Conservation (phyloP, 257 asterid species). For the Fraxinus cuspidata region DNA sequence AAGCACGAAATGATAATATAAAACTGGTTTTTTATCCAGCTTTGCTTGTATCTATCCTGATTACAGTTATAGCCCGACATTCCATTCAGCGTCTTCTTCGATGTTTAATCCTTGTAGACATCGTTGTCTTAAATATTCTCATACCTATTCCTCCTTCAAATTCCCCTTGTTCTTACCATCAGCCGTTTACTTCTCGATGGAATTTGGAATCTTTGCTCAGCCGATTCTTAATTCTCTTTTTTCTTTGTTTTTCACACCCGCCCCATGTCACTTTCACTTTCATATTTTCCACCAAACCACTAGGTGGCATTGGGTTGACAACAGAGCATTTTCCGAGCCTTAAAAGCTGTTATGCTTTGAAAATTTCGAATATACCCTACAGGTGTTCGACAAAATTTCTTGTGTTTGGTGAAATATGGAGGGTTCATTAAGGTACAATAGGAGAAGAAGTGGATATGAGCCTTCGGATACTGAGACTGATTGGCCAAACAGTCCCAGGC, state of each 20-base stretch:
- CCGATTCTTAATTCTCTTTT: neutral
- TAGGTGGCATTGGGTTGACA: neutral
- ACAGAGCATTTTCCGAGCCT: neutral
- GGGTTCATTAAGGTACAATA: slow-evolving; percentile 23
- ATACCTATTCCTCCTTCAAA: neutral
- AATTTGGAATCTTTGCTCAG: neutral
- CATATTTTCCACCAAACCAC: neutral
- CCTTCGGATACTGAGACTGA: slow-evolving; percentile 69
- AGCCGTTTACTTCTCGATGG: neutral
- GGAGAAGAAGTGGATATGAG: slow-evolving; percentile 60
- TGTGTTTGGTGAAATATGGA: neutral
- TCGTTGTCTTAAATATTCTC: neutral
- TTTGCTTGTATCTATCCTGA: neutral
- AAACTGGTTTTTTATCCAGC: no score
- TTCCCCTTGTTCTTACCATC: neutral
- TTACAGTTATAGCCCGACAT: neutral
- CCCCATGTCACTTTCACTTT: neutral
- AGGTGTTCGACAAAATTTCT: neutral
- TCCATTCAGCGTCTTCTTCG: neutral
- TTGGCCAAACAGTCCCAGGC: slow-evolving; percentile 47
- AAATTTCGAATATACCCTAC: neutral
- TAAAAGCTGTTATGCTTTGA: neutral
- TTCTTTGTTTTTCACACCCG: neutral
- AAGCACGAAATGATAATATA: no score
- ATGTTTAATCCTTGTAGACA: slow-evolving; percentile 1